Conservation (phyloP, 257 asterid genomes). For the Jasminum sambac region DNA sequence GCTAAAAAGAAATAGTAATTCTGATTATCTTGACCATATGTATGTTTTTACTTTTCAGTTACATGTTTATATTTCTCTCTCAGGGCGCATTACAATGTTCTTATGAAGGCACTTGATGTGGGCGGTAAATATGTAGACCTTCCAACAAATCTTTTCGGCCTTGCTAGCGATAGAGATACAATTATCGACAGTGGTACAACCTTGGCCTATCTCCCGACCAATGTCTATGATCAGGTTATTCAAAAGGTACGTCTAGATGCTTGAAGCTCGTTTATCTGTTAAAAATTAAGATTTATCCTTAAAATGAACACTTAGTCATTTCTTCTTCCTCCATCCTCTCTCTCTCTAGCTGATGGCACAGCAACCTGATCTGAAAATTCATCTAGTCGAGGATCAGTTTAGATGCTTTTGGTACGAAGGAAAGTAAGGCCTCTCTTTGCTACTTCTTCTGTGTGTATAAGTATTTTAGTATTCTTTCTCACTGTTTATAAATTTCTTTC, state of each 20-base stretch:
- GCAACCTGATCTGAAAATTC: constrained; percentile 60
- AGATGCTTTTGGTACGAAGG: constrained; percentile 58
- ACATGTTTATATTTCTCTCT: constrained; percentile 13
- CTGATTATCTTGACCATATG: background rate
- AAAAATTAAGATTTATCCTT: background rate
- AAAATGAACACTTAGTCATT: constrained; percentile 14
- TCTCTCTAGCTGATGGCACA: constrained; percentile 55
- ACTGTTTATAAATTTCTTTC: constrained; percentile 11
- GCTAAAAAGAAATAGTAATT: constrained; percentile 6
- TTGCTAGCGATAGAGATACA: constrained; percentile 51
- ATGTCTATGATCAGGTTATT: constrained; percentile 52
- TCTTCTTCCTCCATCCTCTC: constrained; percentile 9
- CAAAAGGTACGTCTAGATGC: constrained; percentile 39
- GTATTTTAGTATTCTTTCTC: background rate
- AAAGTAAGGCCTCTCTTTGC: constrained; percentile 53
- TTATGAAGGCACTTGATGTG: constrained; percentile 68
- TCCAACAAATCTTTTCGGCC: constrained; percentile 48
- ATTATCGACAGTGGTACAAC: constrained; percentile 95
- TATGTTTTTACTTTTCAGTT: background rate
- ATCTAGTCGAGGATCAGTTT: constrained; percentile 63
- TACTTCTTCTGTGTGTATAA: constrained; percentile 12
- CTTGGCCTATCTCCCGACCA: constrained; percentile 85
- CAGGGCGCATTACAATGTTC: constrained; percentile 82
- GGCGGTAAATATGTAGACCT: constrained; percentile 68
- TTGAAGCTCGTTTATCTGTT: background rate